Base-by-base conservation (phyloP, 306 rosid genomes). In the Betula pendula region DNA sequence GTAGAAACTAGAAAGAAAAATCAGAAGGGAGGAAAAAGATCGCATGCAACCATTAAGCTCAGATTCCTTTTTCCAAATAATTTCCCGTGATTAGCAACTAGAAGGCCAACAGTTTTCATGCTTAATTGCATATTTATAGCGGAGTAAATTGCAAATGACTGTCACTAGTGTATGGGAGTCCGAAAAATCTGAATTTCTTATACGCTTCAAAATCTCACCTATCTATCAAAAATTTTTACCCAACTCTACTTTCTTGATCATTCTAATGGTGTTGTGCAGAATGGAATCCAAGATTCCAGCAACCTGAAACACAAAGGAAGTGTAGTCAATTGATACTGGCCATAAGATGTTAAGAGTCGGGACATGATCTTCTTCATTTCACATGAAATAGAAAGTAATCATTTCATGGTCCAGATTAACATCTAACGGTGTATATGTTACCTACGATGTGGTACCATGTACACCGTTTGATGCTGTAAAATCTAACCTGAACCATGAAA, bases 251-350 rank as follows among this genome's bases (percentile, higher is more conserved):
- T 95, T 95, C 85, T 76, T 92, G 85, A 95, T 72, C 42, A 93
- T 47, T 83, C 90, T 89, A 6, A 95, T 8, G 71, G 97, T 92
- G 85, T 83, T 83, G 89, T 95, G 92, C 75, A 95, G 89, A 83
- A 92, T 82, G 22, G 98, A 85, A 83, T 95, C 98, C 87, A 95
- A 8, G 74, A 95, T 92, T 82, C 98, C 98, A 63, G 98, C 98
- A 3, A 95, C 98, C 97, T 95, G 97, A 72, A 87, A 87, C 75
- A 71, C 71, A 70, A 84, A 70, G 52, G 72, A 66, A 74, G 52
- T 68, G 15, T 75, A 44, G 67, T 79, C 44, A 84, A 31, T 75
- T 38, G 68, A 68, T 68, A 74, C 42, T 65, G 71, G 25, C 29
- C 42, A 76, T 52, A 47, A 59, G 58, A 71, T 63, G 7, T 9